These are phyloP conservation scores for Cryphonectria nitschkei DNA, from an alignment of 2,329 filamentous ascomycete species.

Conservation along the genomic window DNA sequence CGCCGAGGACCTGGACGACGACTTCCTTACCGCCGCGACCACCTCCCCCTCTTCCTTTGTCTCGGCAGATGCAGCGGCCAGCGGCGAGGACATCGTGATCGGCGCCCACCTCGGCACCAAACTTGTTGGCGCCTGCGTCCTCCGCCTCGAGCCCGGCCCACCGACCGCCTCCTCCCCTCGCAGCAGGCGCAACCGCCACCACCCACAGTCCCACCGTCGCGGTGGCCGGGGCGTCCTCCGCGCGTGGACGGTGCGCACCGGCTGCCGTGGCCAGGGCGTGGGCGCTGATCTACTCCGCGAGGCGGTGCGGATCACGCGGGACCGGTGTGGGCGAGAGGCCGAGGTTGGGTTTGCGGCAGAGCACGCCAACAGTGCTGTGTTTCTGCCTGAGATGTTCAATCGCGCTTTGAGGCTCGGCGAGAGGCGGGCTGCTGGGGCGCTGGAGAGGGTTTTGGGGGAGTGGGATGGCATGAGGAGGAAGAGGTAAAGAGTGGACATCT, in stretches of 20 bases:
- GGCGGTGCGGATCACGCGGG: slow-evolving; percentile 69
- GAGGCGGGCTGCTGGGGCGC: slow-evolving; percentile 55
- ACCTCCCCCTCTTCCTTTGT: slow-evolving; percentile 38
- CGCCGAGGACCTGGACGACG: slow-evolving; percentile 64
- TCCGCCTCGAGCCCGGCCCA: slow-evolving; percentile 61
- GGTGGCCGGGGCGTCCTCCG: slow-evolving; percentile 73
- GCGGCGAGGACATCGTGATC: slow-evolving; percentile 60
- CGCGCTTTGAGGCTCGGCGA: slow-evolving; percentile 62
- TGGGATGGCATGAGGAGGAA: slow-evolving; percentile 53
- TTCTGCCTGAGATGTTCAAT: slow-evolving; percentile 68
- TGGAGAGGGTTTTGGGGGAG: slow-evolving; percentile 55
- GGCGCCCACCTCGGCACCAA: slow-evolving; percentile 70
- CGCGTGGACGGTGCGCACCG: slow-evolving; percentile 77
- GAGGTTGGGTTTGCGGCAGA: slow-evolving; percentile 73
- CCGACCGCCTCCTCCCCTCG: slow-evolving; percentile 25
- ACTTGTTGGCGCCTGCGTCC: slow-evolving; percentile 71
- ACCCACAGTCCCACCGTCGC: slow-evolving; percentile 41
- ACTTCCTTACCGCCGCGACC: slow-evolving; percentile 57
- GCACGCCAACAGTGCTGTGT: slow-evolving; percentile 73
- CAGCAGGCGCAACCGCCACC: slow-evolving; percentile 43
- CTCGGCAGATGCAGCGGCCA: slow-evolving; percentile 32
- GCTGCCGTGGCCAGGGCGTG: slow-evolving; percentile 72
- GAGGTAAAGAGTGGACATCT: slow-evolving; percentile 41
- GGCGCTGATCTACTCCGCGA: slow-evolving; percentile 74
- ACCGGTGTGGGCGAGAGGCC: slow-evolving; percentile 69